phyloP scores from a whole-genome alignment of 805 yeast species.

The Monosporozyma siamensis region DNA sequence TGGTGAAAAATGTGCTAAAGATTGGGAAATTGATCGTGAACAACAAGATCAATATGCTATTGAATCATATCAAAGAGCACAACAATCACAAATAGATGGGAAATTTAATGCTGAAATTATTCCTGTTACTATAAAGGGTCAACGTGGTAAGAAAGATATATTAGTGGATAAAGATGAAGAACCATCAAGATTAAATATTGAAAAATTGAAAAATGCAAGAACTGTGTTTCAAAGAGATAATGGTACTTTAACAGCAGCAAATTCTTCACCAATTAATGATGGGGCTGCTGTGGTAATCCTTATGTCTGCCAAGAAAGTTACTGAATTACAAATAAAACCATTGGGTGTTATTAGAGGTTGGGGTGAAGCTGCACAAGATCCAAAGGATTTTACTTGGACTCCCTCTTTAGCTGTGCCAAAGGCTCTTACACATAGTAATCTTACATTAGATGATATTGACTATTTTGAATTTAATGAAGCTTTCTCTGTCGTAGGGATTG shows the following conservation, averaged over 20 bases:
- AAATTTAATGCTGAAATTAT: slow-evolving; percentile 77
- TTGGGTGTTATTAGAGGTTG: slow-evolving; percentile 83
- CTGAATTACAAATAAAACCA: slow-evolving; percentile 83
- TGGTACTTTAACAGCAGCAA: slow-evolving; percentile 96
- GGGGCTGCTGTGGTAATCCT: slow-evolving; percentile 95
- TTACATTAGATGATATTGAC: slow-evolving; percentile 60
- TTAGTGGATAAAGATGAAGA: slow-evolving; percentile 77
- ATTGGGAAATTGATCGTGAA: slow-evolving; percentile 68
- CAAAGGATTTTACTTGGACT: slow-evolving; percentile 91
- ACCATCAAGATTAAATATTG: slow-evolving; percentile 63
- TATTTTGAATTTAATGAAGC: slow-evolving; percentile 97
- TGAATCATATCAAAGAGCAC: slow-evolving; percentile 77
- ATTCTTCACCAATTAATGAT: slow-evolving; percentile 92
- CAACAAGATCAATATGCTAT: slow-evolving; percentile 87
- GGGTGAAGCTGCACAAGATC: slow-evolving; percentile 98
- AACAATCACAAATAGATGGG: slow-evolving; percentile 66
- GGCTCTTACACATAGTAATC: slow-evolving; percentile 80
- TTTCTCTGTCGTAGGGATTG: slow-evolving; percentile 91
- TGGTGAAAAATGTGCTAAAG: slow-evolving; percentile 92
- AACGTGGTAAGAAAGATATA: slow-evolving; percentile 81
- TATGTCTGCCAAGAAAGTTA: slow-evolving; percentile 72
- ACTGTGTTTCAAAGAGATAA: slow-evolving; percentile 89
- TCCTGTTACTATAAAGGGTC: slow-evolving; percentile 82
- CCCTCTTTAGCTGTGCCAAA: slow-evolving; percentile 94
- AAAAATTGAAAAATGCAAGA: slow-evolving; percentile 72